Base-by-base conservation (phyloP, 176 grass and related monocot genomes). In the Juncus inflexus region DNA sequence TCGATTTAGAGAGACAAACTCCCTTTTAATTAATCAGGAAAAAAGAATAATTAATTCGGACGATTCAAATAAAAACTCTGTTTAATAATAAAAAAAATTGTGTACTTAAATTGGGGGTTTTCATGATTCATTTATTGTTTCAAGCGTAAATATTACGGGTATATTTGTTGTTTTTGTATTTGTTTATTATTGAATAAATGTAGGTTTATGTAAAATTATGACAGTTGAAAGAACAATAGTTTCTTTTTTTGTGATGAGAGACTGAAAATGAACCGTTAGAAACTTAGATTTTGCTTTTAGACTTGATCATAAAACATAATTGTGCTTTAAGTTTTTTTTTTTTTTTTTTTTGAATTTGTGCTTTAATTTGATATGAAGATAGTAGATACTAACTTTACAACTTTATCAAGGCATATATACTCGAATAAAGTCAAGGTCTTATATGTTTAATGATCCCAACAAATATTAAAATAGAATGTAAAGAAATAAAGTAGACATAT, bases 1-100 rank as follows among this genome's bases (percentile, higher is more conserved):
- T 43, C 80, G 77, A 19, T 92, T 82, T 76, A 91, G 84, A 70
- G 94, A 97, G 74, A 68, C 85, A 6, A 75, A 63, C 16, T 79
- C 75, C 61, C 88, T 86, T 56, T 40, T 92, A 76, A 40, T 69
- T 42, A 54, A 80, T 50, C 79, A 89, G 54, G 84, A 83, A 40
- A 86, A 82, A 60, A 86, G 84, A 65, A 74, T 86, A 73, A 72
- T 86, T 5, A 69, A 73, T 59, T 39, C 35, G 0, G 77, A 82
- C 43, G 83, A 92, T 52, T 35, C 74, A 51, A 60, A 9, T 47
- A 71, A 55, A 61, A 61, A 78, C 55, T 71, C 53, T 50, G 75
- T 78, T 74, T 69, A 50, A 66, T 8, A 14, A 14, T 52, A 13
- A 42, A 54, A 10, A 55, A 71, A 43, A 8, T 2, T n/a, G 15